Conservation (phyloP, 352 stramenopile species). For the Phytophthora pistaciae region DNA sequence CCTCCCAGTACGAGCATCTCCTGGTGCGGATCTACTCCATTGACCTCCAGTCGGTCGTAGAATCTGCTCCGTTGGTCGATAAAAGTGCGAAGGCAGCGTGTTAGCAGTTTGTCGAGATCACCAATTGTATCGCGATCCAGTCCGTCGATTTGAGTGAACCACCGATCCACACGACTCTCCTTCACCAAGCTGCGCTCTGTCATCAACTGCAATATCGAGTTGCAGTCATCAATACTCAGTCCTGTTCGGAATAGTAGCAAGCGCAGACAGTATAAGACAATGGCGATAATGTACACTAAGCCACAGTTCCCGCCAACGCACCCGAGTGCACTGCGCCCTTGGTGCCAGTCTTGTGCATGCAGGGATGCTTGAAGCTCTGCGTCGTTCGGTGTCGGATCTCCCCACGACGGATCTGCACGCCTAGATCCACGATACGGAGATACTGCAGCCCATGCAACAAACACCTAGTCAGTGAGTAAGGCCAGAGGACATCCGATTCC, state of each 20-base stretch:
- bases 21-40: constrained; percentile 68
- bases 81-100: constrained; percentile 50
- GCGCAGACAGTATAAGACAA: not conserved
- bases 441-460: constrained; percentile 42
- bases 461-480: not conserved
- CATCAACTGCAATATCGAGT: constrained; percentile 61
- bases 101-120: constrained; percentile 60
- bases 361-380: constrained; percentile 43
- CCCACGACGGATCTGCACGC: constrained; percentile 75
- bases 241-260: constrained; percentile 31
- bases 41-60: constrained; percentile 61
- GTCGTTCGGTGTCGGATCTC: constrained; percentile 69
- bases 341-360: constrained; percentile 71
- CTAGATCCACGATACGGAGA: constrained; percentile 70
- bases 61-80: constrained; percentile 43
- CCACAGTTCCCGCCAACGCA: constrained; percentile 11
- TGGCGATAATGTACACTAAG: too few relatives aligned
- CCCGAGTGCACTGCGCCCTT: constrained; percentile 69
- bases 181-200: constrained; percentile 49
- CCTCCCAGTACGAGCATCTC: constrained; percentile 40
- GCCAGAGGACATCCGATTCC: too few relatives aligned
- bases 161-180: constrained; percentile 46
- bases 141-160: constrained; percentile 68
- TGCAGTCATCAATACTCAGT: constrained; percentile 81
- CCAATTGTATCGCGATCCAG: constrained; percentile 71